phyloP scores from a whole-genome alignment of 768 basidiomycete species.

The Cyclocybe cylindracea region DNA sequence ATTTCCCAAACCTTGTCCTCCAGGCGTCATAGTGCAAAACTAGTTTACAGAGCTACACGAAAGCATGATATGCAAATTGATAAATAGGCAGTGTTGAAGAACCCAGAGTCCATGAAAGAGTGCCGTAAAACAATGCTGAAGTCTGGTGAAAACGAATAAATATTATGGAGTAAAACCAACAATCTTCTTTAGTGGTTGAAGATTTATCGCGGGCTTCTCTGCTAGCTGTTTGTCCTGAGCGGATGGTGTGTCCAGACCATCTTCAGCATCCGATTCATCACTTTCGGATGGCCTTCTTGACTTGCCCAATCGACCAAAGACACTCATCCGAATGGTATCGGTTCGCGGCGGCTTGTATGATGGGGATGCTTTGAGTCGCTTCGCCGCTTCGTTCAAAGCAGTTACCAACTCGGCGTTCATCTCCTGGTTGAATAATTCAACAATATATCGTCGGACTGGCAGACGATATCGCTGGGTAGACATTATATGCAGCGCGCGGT shows the following conservation, averaged over 20 bases:
- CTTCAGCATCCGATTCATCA: slow-evolving; percentile 54
- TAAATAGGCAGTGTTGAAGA: background rate
- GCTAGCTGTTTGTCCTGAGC: slow-evolving; percentile 35
- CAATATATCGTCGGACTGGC: slow-evolving; percentile 88
- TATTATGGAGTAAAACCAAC: slow-evolving; percentile 52
- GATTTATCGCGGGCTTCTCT: slow-evolving; percentile 54
- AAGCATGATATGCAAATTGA: background rate
- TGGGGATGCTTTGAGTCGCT: slow-evolving; percentile 44
- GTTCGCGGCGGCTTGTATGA: slow-evolving; percentile 38
- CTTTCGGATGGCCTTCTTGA: slow-evolving; percentile 57
- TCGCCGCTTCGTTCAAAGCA: slow-evolving; percentile 52
- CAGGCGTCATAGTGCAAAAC: too few species aligned
- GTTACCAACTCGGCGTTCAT: slow-evolving; percentile 63
- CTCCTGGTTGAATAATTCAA: slow-evolving; percentile 90
- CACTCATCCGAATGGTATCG: slow-evolving; percentile 56
- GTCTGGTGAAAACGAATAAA: background rate
- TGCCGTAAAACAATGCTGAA: background rate
- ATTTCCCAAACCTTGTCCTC: too few species aligned
- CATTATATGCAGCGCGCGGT: slow-evolving; percentile 83
- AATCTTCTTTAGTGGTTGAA: slow-evolving; percentile 59
- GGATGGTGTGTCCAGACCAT: slow-evolving; percentile 48
- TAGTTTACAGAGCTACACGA: background rate
- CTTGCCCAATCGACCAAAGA: slow-evolving; percentile 57
- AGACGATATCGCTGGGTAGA: slow-evolving; percentile 89
- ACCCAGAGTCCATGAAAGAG: background rate